Percentiles rank a stretch among this genome's conserved stretches.
Evolutionary conservation across 805 yeast species (phyloP).

Genomic region (Ogataea saltuana): DNA sequence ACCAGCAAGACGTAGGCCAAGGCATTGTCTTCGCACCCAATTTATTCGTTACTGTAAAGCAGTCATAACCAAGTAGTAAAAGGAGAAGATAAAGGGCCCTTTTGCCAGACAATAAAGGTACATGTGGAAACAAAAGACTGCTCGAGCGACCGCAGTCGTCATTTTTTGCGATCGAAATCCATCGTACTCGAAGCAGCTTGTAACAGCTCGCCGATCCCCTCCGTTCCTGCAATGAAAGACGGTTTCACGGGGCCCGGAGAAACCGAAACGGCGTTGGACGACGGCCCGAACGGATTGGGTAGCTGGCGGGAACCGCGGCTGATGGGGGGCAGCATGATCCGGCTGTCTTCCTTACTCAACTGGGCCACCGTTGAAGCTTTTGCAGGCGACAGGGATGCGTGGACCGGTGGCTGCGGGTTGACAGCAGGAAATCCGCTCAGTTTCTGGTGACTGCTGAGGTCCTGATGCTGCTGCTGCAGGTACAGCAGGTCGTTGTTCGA

Average conservation of each 20-base stretch:
- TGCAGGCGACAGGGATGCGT: conserved; percentile 14
- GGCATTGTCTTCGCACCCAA: too few relatives aligned
- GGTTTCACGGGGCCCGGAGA: conserved; percentile 4
- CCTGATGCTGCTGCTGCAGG: conserved; percentile 23
- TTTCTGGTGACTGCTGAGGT: conserved; percentile 19
- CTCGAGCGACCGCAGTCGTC: conserved; percentile 1
- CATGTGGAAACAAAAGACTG: too few relatives aligned
- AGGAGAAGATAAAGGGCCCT: too few relatives aligned
- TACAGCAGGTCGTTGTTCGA: conserved; percentile 15
- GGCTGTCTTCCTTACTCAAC: conserved; percentile 12
- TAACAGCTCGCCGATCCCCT: conserved; percentile 24
- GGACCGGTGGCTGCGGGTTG: background rate
- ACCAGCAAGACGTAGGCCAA: too few relatives aligned
- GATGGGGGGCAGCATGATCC: conserved; percentile 26
- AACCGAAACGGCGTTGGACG: background rate
- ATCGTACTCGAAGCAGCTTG: conserved; percentile 25
- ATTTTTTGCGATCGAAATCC: conserved; percentile 16
- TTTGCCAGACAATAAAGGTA: too few relatives aligned
- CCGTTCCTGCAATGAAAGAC: conserved; percentile 11
- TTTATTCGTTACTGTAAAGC: too few relatives aligned
- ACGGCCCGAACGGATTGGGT: conserved; percentile 19
- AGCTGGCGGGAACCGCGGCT: conserved; percentile 21
- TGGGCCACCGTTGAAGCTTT: conserved; percentile 1
- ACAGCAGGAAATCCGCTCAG: conserved; percentile 5
- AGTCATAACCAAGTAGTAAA: too few relatives aligned